A percentile compares a stretch with the other conserved stretches of the same genome.
phyloP scores from a whole-genome alignment of 2,329 filamentous ascomycete genomes.

The Ramularia collo-cygni region DNA sequence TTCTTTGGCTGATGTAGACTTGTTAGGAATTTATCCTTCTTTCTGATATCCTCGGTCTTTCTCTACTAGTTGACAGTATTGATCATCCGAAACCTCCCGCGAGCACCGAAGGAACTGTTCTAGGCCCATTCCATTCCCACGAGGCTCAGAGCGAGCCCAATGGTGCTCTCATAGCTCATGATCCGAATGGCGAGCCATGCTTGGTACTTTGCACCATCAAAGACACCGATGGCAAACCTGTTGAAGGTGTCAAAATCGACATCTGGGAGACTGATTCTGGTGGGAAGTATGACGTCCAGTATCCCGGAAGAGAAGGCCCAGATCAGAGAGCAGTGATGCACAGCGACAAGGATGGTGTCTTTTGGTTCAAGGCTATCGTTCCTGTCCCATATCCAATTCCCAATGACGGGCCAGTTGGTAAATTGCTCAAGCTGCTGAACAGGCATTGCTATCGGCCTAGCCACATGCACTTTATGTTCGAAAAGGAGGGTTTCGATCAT shows the following conservation, averaged over 20 bases:
- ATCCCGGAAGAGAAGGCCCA: constrained; percentile 55
- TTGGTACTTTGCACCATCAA: constrained; percentile 67
- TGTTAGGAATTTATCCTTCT: constrained; percentile 63
- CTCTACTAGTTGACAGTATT: constrained; percentile 72
- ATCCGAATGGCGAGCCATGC: constrained; percentile 61
- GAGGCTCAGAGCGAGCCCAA: constrained; percentile 55
- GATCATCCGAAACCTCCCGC: constrained; percentile 69
- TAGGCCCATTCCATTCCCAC: constrained; percentile 78
- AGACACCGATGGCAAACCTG: constrained; percentile 56
- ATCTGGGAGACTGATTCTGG: constrained; percentile 79
- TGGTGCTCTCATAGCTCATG: constrained; percentile 59
- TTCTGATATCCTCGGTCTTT: constrained; percentile 71
- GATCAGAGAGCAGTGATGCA: constrained; percentile 67
- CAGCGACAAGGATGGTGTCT: constrained; percentile 63
- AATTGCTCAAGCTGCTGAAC: constrained; percentile 57
- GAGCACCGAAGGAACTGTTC: constrained; percentile 70
- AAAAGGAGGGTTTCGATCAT: constrained; percentile 69
- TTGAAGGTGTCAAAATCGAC: constrained; percentile 64
- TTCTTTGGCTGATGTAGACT: neutral
- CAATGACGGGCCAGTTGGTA: constrained; percentile 74
- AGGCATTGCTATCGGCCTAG: constrained; percentile 72
- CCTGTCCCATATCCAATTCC: constrained; percentile 84
- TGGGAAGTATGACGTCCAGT: constrained; percentile 79
- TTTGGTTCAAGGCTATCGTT: constrained; percentile 80
- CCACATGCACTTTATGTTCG: constrained; percentile 87